phyloP scores from a whole-genome alignment of 768 basidiomycete genomes.

The Grammothele lineata region DNA sequence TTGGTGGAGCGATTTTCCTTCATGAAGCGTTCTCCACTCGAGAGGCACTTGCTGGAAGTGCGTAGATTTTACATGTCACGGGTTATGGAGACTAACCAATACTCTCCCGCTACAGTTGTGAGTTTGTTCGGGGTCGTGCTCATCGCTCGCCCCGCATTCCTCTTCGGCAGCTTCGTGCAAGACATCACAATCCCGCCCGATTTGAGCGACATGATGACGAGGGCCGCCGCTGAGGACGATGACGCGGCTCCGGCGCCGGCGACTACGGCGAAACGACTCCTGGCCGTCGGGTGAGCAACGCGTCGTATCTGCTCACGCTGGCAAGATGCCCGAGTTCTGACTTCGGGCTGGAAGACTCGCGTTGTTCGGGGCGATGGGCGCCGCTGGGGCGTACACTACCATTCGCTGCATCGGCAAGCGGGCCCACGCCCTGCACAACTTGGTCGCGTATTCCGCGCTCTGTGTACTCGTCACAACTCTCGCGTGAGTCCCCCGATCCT shows the following conservation, averaged over 20 bases:
- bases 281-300: conserved; percentile 52
- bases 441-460: conserved; percentile 61
- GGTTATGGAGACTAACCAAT: background rate
- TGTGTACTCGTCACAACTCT: conserved; percentile 41
- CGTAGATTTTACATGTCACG: conserved; percentile 8
- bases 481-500: conserved; percentile 18
- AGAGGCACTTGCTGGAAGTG: conserved; percentile 54
- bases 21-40: conserved; percentile 52
- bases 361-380: conserved; percentile 60
- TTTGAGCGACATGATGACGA: background rate
- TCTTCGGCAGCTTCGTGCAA: conserved; percentile 50
- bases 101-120: conserved; percentile 34
- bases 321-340: too few species aligned
- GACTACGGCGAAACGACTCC: conserved; percentile 38
- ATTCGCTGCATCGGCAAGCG: conserved; percentile 71
- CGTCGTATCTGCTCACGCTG: background rate
- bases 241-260: conserved; percentile 6
- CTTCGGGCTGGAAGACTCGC: conserved; percentile 39
- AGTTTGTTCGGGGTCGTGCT: conserved; percentile 75
- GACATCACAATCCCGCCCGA: conserved; percentile 1
- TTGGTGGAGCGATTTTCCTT: conserved; percentile 58
- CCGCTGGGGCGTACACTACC: conserved; percentile 56
- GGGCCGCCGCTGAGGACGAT: conserved; percentile 4
- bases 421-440: conserved; percentile 70
- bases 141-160: conserved; percentile 70